Evolutionary conservation across 306 rosid species (phyloP).

Genomic region (Quercus berberidifolia): DNA sequence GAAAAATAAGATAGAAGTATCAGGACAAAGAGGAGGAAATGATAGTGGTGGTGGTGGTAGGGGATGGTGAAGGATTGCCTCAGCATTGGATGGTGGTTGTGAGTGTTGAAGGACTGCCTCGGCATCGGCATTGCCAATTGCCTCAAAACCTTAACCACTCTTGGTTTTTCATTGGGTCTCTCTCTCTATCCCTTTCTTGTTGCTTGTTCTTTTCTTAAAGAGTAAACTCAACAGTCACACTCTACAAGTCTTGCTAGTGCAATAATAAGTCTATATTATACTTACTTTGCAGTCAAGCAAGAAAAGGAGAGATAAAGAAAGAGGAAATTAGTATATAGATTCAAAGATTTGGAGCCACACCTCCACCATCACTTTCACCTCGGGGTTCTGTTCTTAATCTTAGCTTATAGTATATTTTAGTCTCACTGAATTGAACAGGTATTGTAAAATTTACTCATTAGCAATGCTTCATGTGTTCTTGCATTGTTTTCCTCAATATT

Average conservation of each 20-base stretch:
- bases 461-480: constrained; percentile 50
- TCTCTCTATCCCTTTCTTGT: constrained; percentile 2
- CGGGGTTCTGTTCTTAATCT: constrained; percentile 50
- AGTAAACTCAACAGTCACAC: background rate
- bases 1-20: constrained; percentile 7
- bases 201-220: constrained; percentile 27
- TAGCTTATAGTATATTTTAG: constrained; percentile 24
- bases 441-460: constrained; percentile 38
- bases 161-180: constrained; percentile 60
- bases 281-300: constrained; percentile 53
- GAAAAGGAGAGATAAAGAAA: constrained; percentile 32
- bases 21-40: constrained; percentile 20
- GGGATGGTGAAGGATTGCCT: constrained; percentile 34
- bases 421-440: constrained; percentile 27
- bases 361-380: constrained; percentile 54
- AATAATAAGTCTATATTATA: constrained; percentile 17
- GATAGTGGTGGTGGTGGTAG: constrained; percentile 24
- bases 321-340: background rate
- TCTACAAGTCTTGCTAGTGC: constrained; percentile 14
- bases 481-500: constrained; percentile 67
- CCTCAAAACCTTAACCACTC: constrained; percentile 64
- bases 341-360: constrained; percentile 23
- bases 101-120: constrained; percentile 46
- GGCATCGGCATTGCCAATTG: constrained; percentile 69
- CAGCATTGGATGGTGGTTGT: constrained; percentile 57